A percentile compares a stretch with the other conserved stretches of the same genome.
These are phyloP conservation scores for Polygonum aviculare DNA, from an alignment of 148 eudicot genomes.

Conservation along the genomic window DNA sequence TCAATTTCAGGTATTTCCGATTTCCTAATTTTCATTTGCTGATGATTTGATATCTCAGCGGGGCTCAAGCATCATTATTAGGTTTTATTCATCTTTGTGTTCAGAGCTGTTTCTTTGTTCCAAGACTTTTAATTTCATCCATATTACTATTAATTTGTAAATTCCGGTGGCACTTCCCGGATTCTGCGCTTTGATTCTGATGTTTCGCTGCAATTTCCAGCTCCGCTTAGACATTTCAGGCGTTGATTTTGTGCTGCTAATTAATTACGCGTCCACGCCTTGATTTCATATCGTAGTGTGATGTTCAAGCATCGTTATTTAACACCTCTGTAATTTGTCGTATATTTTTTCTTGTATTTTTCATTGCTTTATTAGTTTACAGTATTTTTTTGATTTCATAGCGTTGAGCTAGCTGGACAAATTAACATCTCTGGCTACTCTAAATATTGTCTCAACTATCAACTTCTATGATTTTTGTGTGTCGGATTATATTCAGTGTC, in stretches of 20 bases:
- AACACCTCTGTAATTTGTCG: too few relatives aligned
- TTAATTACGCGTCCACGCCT: not conserved
- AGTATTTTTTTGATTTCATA: not conserved
- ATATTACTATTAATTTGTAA: not conserved
- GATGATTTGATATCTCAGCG: not conserved
- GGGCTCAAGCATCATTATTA: not conserved
- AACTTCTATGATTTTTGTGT: not conserved
- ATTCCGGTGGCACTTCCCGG: not conserved
- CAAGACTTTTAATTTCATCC: not conserved
- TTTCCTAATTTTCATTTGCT: not conserved
- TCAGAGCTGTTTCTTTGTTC: not conserved
- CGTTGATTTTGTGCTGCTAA: not conserved
- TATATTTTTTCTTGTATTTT: not conserved
- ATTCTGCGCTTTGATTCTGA: not conserved
- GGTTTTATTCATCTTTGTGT: not conserved
- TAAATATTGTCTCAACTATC: not conserved
- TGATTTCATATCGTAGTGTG: too few relatives aligned
- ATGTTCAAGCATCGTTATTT: too few relatives aligned
- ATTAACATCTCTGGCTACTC: not conserved
- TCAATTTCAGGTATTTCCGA: not conserved
- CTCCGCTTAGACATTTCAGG: not conserved
- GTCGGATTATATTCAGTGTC: not conserved
- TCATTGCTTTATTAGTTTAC: not conserved
- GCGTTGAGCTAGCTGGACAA: not conserved
- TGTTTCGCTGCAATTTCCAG: not conserved